These are phyloP conservation scores for Fusarium avenaceum DNA, from an alignment of 2,329 filamentous ascomycete genomes.

Conservation along the genomic window DNA sequence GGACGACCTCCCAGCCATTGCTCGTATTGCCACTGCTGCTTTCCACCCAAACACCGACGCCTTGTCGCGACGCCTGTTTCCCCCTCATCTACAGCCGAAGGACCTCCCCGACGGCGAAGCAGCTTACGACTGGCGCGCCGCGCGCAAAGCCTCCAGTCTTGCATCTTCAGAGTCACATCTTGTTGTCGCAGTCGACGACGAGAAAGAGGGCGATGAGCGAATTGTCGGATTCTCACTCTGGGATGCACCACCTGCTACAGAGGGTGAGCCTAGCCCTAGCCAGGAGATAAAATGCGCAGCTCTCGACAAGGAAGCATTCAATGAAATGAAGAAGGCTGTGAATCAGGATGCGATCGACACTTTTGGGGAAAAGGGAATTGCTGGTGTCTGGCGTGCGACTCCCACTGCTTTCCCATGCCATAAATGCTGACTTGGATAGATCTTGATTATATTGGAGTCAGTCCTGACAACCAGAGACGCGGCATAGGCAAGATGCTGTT, in stretches of 20 bases:
- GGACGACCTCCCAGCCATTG: constrained; percentile 1
- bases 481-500: constrained; percentile 18
- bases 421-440: background rate
- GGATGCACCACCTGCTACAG: constrained; percentile 7
- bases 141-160: constrained; percentile 15
- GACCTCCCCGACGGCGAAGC: constrained; percentile 17
- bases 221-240: constrained; percentile 21
- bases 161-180: background rate
- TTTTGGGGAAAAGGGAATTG: constrained; percentile 10
- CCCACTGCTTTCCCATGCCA: rapidly evolving
- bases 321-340: constrained; percentile 13
- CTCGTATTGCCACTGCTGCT: constrained; percentile 17
- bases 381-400: constrained; percentile 19
- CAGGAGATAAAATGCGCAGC: constrained; percentile 4
- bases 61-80: constrained; percentile 19
- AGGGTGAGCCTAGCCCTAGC: background rate
- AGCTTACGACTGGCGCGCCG: constrained; percentile 25
- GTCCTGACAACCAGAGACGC: constrained; percentile 10
- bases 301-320: constrained; percentile 8
- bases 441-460: constrained; percentile 25
- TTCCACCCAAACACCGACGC: constrained; percentile 22
- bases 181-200: constrained; percentile 1
- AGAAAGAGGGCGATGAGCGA: background rate
- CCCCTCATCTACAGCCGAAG: constrained; percentile 13
- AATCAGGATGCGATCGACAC: constrained; percentile 13